Base-by-base conservation (phyloP, 352 stramenopile genomes). In the Phytophthora nicotianae region DNA sequence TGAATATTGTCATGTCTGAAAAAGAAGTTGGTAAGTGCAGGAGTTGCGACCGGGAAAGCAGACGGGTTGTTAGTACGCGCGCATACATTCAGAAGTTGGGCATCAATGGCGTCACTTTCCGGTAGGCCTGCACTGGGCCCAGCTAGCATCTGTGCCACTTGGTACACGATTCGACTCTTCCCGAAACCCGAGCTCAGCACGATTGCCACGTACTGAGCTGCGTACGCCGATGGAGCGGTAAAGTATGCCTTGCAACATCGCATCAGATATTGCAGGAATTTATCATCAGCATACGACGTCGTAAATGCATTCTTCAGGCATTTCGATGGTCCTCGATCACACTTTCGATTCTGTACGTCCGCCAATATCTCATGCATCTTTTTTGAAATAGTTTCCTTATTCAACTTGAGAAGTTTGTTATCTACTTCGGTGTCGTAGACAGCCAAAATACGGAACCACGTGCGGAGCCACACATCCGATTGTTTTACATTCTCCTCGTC, bases 191-290 rank as follows among this genome's bases (percentile, higher is more conserved):
- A 38, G 2, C 32, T 38, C 32, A 17, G 32, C 11, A 38, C 32
- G 2, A 38, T 38, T 38, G 9, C 11, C 11, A 38, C 32, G 32
- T 38, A 38, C 9, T 9, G 32, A 8, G 10, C 32, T 11, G 32
- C n/a, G 32, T 38, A 38, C 32, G 5, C 5, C 11, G 32, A 38
- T 17, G 32, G 37, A 19, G 37, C n/a, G n/a, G 37, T 21, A 21
- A 1, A 20, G 21, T 43, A 43, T 4, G 14, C n/a, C n/a, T 21
- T 7, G 37, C 37, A 43, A 8, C n/a, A 43, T 43, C 37, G 1
- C n/a, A 43, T 43, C 37, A 23, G n/a, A 43, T 43, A 21, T 11
- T 11, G 37, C 37, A 43, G n/a, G 37, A 43, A 43, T 43, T 21
- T 43, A 16, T 5, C 37, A n/a, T 21, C 37, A 21, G 37, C n/a